These are phyloP conservation scores for Echinochloa phyllopogon DNA, from an alignment of 176 grass and related monocot species.

Conservation along the genomic window DNA sequence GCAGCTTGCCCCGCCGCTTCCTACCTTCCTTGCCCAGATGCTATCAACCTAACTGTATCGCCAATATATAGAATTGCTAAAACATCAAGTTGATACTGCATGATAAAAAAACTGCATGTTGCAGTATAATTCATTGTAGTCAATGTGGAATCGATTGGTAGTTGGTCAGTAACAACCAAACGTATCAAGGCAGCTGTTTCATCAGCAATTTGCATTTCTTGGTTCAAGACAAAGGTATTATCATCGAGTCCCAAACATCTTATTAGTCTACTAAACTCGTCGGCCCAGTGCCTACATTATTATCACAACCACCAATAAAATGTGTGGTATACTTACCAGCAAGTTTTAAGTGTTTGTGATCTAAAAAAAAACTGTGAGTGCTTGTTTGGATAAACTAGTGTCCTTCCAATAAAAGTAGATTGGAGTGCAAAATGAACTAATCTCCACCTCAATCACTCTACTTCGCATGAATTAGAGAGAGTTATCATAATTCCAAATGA, in stretches of 20 bases:
- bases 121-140: background rate
- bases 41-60: background rate
- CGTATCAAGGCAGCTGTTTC: background rate
- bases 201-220: background rate
- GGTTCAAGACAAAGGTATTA: background rate
- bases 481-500: no score
- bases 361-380: no score
- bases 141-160: background rate
- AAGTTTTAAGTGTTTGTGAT: no score
- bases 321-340: no score
- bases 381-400: no score
- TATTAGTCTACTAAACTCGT: background rate
- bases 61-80: background rate
- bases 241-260: background rate
- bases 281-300: background rate
- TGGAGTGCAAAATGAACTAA: no score
- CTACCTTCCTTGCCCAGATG: background rate
- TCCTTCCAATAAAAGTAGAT: no score
- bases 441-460: no score
- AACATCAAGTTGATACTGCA: conserved; percentile 5
- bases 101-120: no score
- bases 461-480: no score
- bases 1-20: background rate
- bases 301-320: background rate
- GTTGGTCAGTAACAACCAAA: background rate